These are phyloP conservation scores for Aspergillus neoniger DNA, from an alignment of 2,329 filamentous ascomycete genomes.

Conservation along the genomic window DNA sequence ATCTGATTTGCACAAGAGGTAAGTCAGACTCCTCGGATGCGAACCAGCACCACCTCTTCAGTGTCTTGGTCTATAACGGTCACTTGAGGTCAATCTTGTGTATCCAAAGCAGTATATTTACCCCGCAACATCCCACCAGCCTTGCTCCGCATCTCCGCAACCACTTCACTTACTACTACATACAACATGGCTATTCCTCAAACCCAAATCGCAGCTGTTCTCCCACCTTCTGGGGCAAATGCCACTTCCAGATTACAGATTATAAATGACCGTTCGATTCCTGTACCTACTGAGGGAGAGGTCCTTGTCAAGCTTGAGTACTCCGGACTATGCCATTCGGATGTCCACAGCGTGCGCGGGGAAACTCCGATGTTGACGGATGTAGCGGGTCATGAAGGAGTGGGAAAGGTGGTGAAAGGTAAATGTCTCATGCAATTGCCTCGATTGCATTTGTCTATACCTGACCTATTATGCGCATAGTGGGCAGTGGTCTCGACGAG, in stretches of 20 bases:
- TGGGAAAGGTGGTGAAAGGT: conserved; percentile 46
- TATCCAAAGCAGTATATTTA: conserved; percentile 1
- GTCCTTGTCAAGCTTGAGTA: conserved; percentile 52
- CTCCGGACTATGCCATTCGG: conserved; percentile 52
- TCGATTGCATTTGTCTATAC: not conserved
- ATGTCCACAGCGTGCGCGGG: conserved; percentile 49
- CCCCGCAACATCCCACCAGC: conserved; percentile 2
- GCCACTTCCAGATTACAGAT: conserved; percentile 28
- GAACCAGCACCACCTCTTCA: not conserved
- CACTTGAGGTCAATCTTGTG: too few species aligned
- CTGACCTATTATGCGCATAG: conserved; percentile 14
- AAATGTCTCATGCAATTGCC: not conserved
- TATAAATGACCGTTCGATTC: conserved; percentile 33
- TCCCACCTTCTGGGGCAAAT: conserved; percentile 27
- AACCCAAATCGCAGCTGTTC: conserved; percentile 35
- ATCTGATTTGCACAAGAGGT: too few species aligned
- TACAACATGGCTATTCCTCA: conserved; percentile 20
- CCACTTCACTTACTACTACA: not conserved
- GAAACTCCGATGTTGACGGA: conserved; percentile 48
- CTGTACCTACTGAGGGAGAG: conserved; percentile 42
- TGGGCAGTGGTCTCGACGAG: conserved; percentile 31
- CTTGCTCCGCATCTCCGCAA: not conserved
- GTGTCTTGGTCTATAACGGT: not conserved
- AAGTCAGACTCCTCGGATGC: too few species aligned
- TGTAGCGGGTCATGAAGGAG: conserved; percentile 51